Evolutionary conservation across 2,329 filamentous ascomycete genomes (phyloP).

Genomic region (Fusarium camptoceras): DNA sequence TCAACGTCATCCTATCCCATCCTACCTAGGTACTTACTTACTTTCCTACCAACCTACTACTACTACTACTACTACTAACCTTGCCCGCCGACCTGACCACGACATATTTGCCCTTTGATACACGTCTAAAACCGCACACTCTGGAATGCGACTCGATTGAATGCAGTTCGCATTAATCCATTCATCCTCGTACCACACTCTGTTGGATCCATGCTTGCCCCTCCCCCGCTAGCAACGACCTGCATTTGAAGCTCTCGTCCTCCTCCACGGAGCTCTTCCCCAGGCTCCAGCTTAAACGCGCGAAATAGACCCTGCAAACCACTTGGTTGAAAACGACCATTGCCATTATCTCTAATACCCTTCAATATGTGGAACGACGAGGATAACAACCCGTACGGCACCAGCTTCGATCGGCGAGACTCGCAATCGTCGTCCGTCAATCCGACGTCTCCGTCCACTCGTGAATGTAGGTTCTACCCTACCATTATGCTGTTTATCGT

Average conservation of each 20-base stretch:
- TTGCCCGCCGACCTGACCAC: constrained; percentile 30
- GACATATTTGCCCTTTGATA: constrained; percentile 9
- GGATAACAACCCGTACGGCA: constrained; percentile 95
- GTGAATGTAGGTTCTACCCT: constrained; percentile 65
- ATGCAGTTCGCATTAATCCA: constrained; percentile 16
- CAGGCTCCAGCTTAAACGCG: constrained; percentile 34
- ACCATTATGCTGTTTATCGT: background rate
- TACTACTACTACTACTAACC: constrained; percentile 5
- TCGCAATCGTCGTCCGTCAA: constrained; percentile 77
- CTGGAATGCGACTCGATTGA: constrained; percentile 40
- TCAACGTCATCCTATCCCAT: constrained; percentile 44
- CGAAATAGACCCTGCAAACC: constrained; percentile 24
- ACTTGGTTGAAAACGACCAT: constrained; percentile 12
- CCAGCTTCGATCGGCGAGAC: constrained; percentile 88
- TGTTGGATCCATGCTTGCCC: constrained; percentile 31
- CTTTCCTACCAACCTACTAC: background rate
- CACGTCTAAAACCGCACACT: background rate
- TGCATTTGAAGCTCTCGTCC: constrained; percentile 41
- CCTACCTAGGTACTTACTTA: constrained; percentile 6
- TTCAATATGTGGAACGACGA: constrained; percentile 95
- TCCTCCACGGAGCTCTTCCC: constrained; percentile 19
- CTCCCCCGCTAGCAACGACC: constrained; percentile 40
- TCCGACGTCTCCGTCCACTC: constrained; percentile 70
- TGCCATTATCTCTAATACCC: constrained; percentile 25
- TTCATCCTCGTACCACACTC: constrained; percentile 17